Percentiles rank a stretch among this genome's conserved stretches.
Conservation (phyloP, 305 asterid species). For the Fraxinus baroniana region DNA sequence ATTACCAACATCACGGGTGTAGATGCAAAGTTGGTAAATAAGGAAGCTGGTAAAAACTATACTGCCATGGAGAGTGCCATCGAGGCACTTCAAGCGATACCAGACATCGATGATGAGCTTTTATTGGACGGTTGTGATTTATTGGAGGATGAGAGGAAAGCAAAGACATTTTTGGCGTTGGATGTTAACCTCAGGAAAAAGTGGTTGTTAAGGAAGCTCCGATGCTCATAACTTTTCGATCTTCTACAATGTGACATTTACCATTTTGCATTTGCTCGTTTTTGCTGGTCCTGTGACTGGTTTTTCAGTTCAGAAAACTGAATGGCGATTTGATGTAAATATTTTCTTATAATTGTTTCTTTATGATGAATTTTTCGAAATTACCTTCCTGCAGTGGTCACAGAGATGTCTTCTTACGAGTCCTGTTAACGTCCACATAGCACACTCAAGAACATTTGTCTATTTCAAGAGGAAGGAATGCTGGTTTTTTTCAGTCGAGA, state of each 20-base stretch:
- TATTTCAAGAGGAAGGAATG: background rate
- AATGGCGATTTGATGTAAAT: background rate
- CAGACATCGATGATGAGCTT: constrained; percentile 41
- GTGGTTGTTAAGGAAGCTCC: constrained; percentile 49
- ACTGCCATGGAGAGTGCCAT: constrained; percentile 34
- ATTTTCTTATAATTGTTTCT: background rate
- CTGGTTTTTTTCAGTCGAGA: background rate
- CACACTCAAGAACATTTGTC: background rate
- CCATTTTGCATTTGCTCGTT: background rate
- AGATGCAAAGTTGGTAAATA: constrained; percentile 12
- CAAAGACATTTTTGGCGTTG: constrained; percentile 50
- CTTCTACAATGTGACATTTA: background rate
- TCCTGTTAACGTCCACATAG: background rate
- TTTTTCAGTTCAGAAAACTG: background rate
- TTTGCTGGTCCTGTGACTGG: background rate
- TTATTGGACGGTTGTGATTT: constrained; percentile 47
- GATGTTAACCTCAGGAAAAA: constrained; percentile 41
- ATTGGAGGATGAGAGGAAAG: constrained; percentile 48
- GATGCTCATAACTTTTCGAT: constrained; percentile 16
- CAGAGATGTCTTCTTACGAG: background rate
- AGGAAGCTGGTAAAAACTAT: constrained; percentile 17
- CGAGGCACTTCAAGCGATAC: constrained; percentile 41
- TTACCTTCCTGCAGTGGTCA: background rate
- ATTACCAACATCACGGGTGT: constrained; percentile 4
- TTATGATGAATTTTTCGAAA: background rate